Percentiles rank a stretch among this genome's conserved stretches.
Evolutionary conservation across 1,284 basidiomycete species (phyloP).

Genomic region (Cerioporus squamosus): DNA sequence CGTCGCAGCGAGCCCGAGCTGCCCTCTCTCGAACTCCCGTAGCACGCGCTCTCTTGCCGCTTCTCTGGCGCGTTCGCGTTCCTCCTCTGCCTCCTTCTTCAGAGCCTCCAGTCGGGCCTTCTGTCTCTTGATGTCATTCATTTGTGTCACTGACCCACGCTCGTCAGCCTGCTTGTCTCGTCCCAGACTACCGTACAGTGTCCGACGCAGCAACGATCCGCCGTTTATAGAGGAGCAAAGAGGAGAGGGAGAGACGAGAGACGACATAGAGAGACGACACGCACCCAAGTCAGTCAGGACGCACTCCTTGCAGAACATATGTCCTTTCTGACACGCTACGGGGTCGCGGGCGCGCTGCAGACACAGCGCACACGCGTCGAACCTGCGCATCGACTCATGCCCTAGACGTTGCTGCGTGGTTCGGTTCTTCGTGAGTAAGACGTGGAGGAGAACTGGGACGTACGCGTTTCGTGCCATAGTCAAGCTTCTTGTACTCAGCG

Average conservation of each 20-base stretch:
- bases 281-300: constrained; percentile 76
- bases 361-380: constrained; percentile 88
- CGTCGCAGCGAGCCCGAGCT: constrained; percentile 63
- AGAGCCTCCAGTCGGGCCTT: constrained; percentile 75
- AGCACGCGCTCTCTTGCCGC: constrained; percentile 86
- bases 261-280: constrained; percentile 29
- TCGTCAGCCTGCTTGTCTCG: no score
- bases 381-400: constrained; percentile 87
- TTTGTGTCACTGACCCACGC: constrained; percentile 72
- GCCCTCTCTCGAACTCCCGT: constrained; percentile 84
- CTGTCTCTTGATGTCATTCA: constrained; percentile 87
- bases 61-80: constrained; percentile 64
- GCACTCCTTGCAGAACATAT: constrained; percentile 92
- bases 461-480: constrained; percentile 81
- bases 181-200: no score
- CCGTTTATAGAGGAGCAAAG: no score
- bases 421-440: constrained; percentile 17
- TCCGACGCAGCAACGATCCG: background rate
- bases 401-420: constrained; percentile 77
- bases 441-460: constrained; percentile 25
- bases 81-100: constrained; percentile 77
- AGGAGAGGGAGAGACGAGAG: no score
- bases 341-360: constrained; percentile 81
- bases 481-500: constrained; percentile 82
- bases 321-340: constrained; percentile 81